phyloP scores from a whole-genome alignment of 2,329 filamentous ascomycete species.

The Aspergillus sp. region DNA sequence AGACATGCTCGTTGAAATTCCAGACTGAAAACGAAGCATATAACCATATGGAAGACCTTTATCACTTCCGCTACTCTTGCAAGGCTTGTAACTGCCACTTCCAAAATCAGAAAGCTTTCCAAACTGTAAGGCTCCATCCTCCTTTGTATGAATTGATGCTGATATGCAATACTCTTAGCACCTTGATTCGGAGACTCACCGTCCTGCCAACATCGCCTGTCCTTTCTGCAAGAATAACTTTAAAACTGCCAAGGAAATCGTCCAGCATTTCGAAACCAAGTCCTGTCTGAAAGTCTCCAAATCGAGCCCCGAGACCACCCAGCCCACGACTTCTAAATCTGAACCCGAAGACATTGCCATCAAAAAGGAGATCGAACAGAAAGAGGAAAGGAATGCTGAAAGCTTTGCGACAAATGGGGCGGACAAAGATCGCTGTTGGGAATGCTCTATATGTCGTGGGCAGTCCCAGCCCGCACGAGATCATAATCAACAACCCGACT shows the following conservation, averaged over 20 bases:
- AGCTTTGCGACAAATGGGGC: slow-evolving; percentile 37
- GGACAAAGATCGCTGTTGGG: slow-evolving; percentile 45
- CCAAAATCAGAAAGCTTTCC: slow-evolving; percentile 26
- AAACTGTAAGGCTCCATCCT: slow-evolving; percentile 16
- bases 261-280: slow-evolving; percentile 54
- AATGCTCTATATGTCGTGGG: slow-evolving; percentile 53
- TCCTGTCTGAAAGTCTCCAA: slow-evolving; percentile 43
- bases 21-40: too few relatives aligned
- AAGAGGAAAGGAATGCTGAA: slow-evolving; percentile 20
- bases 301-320: slow-evolving; percentile 48
- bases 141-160: neutral
- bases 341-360: slow-evolving; percentile 50
- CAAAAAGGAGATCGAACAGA: slow-evolving; percentile 48
- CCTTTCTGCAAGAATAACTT: slow-evolving; percentile 50
- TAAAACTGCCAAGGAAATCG: slow-evolving; percentile 50
- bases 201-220: slow-evolving; percentile 43
- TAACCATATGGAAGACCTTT: too few relatives aligned
- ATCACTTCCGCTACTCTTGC: slow-evolving; percentile 28
- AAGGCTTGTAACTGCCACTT: slow-evolving; percentile 24
- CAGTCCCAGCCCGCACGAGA: slow-evolving; percentile 30
- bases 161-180: slow-evolving; percentile 40
- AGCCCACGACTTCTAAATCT: slow-evolving; percentile 38
- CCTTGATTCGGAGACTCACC: slow-evolving; percentile 49
- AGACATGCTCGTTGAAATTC: slow-evolving; percentile 21
- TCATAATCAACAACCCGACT: slow-evolving; percentile 53